Evolutionary conservation across 768 basidiomycete species (phyloP).

Genomic region (Boletus sp.): DNA sequence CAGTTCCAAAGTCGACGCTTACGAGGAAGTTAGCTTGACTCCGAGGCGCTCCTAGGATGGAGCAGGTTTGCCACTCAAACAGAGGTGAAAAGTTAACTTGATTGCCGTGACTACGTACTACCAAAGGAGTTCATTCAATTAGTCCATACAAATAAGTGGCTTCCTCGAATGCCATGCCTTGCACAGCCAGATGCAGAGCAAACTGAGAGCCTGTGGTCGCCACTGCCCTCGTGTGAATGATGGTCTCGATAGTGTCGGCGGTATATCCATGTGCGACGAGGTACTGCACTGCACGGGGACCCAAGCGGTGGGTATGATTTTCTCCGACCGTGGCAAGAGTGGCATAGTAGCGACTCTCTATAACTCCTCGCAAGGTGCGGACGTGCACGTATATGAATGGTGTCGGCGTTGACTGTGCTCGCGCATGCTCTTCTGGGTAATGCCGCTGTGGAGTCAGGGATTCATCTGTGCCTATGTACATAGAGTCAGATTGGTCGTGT

Average conservation of each 20-base stretch:
- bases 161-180: background rate
- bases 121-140: background rate
- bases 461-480: too few relatives aligned
- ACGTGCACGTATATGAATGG: background rate
- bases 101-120: background rate
- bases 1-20: too few relatives aligned
- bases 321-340: background rate
- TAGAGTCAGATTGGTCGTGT: too few relatives aligned
- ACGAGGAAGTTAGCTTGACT: too few relatives aligned
- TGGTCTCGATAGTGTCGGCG: background rate
- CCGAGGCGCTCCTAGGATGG: too few relatives aligned
- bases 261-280: background rate
- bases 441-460: too few relatives aligned
- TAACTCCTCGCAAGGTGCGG: background rate
- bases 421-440: too few relatives aligned
- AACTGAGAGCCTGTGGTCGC: background rate
- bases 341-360: background rate
- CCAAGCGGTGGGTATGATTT: background rate
- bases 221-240: background rate
- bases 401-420: too few relatives aligned
- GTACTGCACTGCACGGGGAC: background rate
- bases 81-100: too few relatives aligned
- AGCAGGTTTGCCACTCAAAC: too few relatives aligned
- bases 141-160: background rate
- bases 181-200: background rate